Evolutionary conservation across 768 basidiomycete species (phyloP).

Genomic region (Leccinum sublutescens): DNA sequence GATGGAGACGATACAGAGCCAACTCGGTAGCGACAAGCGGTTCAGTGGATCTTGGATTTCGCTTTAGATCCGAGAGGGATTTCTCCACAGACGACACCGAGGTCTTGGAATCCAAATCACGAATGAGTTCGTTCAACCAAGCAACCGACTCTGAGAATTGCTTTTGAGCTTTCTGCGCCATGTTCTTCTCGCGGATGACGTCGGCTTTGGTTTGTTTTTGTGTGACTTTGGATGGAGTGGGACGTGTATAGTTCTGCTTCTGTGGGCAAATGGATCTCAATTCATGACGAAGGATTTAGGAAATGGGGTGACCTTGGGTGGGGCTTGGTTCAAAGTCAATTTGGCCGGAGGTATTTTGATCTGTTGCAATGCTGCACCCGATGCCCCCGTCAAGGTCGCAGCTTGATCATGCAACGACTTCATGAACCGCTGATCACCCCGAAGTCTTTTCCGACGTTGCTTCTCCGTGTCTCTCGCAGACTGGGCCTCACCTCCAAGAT

Average conservation of each 20-base stretch:
- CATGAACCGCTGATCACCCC: constrained; percentile 58
- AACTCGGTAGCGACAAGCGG: constrained; percentile 50
- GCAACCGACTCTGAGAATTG: constrained; percentile 37
- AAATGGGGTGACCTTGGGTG: constrained; percentile 13
- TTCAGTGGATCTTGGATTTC: constrained; percentile 45
- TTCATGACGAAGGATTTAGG: not conserved
- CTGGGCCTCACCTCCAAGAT: constrained; percentile 47
- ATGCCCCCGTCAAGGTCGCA: constrained; percentile 61
- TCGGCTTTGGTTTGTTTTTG: constrained; percentile 36
- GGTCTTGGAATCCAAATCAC: constrained; percentile 25
- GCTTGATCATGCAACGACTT: constrained; percentile 54
- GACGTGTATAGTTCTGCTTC: constrained; percentile 17
- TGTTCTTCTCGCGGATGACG: constrained; percentile 44
- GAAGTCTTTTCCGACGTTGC: constrained; percentile 38
- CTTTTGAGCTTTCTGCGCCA: constrained; percentile 43
- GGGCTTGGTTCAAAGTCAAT: constrained; percentile 7
- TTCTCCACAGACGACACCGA: constrained; percentile 29
- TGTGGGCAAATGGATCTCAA: constrained; percentile 6
- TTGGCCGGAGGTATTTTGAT: constrained; percentile 50
- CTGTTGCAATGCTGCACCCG: constrained; percentile 50
- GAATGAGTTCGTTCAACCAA: constrained; percentile 57
- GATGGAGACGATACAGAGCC: constrained; percentile 50
- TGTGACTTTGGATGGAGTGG: constrained; percentile 28
- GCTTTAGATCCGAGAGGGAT: constrained; percentile 38
- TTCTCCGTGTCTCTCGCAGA: constrained; percentile 32